Percentiles rank a stretch among this genome's conserved stretches.
phyloP scores from a whole-genome alignment of 768 basidiomycete species.

The Hypholoma sublateritium region DNA sequence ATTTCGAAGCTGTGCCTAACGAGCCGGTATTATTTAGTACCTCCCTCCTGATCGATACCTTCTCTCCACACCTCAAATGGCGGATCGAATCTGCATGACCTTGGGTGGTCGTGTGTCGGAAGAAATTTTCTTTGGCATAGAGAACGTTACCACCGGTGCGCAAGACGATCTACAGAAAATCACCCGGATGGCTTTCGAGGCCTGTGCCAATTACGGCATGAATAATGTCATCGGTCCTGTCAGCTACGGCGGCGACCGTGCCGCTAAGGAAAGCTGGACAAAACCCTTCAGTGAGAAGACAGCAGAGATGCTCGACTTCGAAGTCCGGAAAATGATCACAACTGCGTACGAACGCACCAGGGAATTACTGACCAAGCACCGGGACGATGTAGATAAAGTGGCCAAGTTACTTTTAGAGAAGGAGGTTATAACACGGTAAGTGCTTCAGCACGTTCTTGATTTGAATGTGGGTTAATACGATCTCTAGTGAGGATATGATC shows the following conservation, averaged over 20 bases:
- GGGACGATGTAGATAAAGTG: constrained; percentile 90
- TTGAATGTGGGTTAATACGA: constrained; percentile 5
- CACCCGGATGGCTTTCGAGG: constrained; percentile 96
- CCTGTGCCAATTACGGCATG: constrained; percentile 97
- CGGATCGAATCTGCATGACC: constrained; percentile 97
- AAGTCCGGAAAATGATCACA: constrained; percentile 96
- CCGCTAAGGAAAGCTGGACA: constrained; percentile 84
- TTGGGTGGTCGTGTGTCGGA: constrained; percentile 97
- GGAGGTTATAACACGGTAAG: constrained; percentile 90
- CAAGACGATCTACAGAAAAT: constrained; percentile 99
- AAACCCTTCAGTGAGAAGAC: constrained; percentile 99
- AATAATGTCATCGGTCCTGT: constrained; percentile 93
- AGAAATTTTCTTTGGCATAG: constrained; percentile 93
- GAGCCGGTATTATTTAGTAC: constrained; percentile 50
- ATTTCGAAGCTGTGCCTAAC: not conserved
- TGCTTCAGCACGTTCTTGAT: not conserved
- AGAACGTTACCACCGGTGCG: constrained; percentile 96
- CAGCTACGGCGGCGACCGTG: constrained; percentile 89
- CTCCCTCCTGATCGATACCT: constrained; percentile 95
- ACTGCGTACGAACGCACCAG: constrained; percentile 84
- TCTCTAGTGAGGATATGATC: constrained; percentile 82
- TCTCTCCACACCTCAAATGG: constrained; percentile 91
- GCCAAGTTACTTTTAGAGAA: constrained; percentile 89
- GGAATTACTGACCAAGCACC: constrained; percentile 76
- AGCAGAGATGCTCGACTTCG: constrained; percentile 85